Percentiles rank a stretch among this genome's conserved stretches.
These are phyloP conservation scores for Tolypocladium sp. DNA, from an alignment of 2,329 filamentous ascomycete genomes.

Conservation along the genomic window DNA sequence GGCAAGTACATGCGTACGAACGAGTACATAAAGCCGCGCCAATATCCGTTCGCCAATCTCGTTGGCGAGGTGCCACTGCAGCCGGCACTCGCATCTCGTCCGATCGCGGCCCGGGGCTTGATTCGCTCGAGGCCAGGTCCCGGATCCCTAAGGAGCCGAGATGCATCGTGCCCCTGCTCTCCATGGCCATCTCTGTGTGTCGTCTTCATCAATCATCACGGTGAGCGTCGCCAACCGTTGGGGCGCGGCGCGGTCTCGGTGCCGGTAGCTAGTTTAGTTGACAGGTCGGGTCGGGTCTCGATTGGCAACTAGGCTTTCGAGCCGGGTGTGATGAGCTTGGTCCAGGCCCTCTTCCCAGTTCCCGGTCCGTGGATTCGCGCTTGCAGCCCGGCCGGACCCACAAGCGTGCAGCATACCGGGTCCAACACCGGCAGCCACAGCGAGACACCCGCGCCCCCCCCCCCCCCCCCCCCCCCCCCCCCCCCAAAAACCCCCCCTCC, in stretches of 20 bases:
- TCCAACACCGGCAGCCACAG: neutral
- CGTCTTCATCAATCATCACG: neutral
- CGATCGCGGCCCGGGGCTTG: neutral
- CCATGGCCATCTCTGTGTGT: neutral
- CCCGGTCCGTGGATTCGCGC: slow-evolving; percentile 1
- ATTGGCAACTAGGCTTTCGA: neutral
- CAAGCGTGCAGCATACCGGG: neutral
- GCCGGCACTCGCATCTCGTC: neutral
- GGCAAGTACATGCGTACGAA: neutral
- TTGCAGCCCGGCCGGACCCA: neutral
- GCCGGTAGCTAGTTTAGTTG: neutral
- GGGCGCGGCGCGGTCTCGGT: neutral
- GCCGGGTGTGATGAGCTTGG: neutral
- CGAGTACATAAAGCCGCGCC: neutral
- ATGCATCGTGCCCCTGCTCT: neutral
- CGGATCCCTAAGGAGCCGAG: neutral
- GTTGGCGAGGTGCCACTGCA: neutral
- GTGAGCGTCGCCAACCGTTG: neutral
- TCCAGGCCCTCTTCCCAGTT: neutral
- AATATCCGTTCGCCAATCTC: neutral
- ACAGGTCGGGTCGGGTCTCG: neutral
- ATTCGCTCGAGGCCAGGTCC: neutral
- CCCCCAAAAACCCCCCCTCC: neutral
- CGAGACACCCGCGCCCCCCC: neutral
- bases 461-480: neutral